These are phyloP conservation scores for Bombardia bombarda DNA, from an alignment of 495 filamentous ascomycete genomes.

Conservation along the genomic window DNA sequence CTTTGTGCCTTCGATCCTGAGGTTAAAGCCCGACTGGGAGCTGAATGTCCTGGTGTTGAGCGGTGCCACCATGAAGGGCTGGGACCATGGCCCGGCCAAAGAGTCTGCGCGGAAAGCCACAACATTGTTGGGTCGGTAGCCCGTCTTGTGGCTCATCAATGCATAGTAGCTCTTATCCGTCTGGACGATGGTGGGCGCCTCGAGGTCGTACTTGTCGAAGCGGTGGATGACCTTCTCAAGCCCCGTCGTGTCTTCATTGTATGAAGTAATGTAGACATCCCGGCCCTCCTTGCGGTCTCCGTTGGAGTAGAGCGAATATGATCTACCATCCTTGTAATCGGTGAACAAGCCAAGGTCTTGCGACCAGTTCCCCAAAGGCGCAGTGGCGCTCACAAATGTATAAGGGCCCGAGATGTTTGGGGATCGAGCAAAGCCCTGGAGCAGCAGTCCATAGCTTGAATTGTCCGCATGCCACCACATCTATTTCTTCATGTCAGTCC, in stretches of 20 bases:
- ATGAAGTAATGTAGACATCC: slow-evolving; percentile 34
- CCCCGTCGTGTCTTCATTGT: slow-evolving; percentile 26
- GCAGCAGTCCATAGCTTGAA: slow-evolving; percentile 32
- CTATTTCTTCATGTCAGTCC: slow-evolving; percentile 12
- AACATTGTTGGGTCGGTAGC: slow-evolving; percentile 40
- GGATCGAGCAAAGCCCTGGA: slow-evolving; percentile 33
- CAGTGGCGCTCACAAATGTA: slow-evolving; percentile 28
- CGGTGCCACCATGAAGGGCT: slow-evolving; percentile 40
- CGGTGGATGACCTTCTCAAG: slow-evolving; percentile 32
- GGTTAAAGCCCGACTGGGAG: slow-evolving; percentile 43
- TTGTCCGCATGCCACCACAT: slow-evolving; percentile 46
- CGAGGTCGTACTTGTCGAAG: slow-evolving; percentile 38
- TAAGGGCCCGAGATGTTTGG: slow-evolving; percentile 34
- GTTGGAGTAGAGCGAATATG: slow-evolving; percentile 37
- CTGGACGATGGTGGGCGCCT: slow-evolving; percentile 36
- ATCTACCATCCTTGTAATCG: slow-evolving; percentile 34
- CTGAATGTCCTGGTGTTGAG: slow-evolving; percentile 43
- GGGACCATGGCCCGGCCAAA: slow-evolving; percentile 43
- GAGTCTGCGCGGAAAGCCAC: slow-evolving; percentile 39
- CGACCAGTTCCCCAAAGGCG: slow-evolving; percentile 39
- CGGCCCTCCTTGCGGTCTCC: slow-evolving; percentile 31
- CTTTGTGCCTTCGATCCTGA: slow-evolving; percentile 36
- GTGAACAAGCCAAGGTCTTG: slow-evolving; percentile 41
- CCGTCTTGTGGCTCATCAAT: slow-evolving; percentile 40
- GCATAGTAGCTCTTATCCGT: slow-evolving; percentile 37